These are phyloP conservation scores for Suillus hirtellus DNA, from an alignment of 768 basidiomycete species.

Conservation along the genomic window DNA sequence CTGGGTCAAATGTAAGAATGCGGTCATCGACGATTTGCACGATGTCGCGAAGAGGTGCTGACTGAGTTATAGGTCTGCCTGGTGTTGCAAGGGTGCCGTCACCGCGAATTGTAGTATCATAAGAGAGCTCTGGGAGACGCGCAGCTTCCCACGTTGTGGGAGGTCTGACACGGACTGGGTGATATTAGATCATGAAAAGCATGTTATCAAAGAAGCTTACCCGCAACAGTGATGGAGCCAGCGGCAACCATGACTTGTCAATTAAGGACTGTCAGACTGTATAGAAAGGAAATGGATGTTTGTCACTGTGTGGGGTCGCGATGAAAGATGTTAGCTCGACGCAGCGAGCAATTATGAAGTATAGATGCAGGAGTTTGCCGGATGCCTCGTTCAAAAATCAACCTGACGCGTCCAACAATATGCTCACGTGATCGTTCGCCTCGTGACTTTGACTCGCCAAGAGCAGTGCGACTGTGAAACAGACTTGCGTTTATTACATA, in stretches of 20 bases:
- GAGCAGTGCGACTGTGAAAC: background rate
- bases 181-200: constrained; percentile 15
- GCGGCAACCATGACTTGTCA: constrained; percentile 66
- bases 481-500: background rate
- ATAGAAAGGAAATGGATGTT: background rate
- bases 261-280: constrained; percentile 1
- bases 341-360: background rate
- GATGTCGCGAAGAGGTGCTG: constrained; percentile 68
- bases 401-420: constrained; percentile 2
- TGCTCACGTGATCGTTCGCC: background rate
- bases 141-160: constrained; percentile 83
- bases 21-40: constrained; percentile 93
- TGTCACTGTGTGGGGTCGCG: background rate
- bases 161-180: constrained; percentile 85
- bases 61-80: constrained; percentile 48
- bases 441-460: background rate
- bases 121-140: constrained; percentile 75
- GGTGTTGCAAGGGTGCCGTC: constrained; percentile 84
- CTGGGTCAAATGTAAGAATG: constrained; percentile 94
- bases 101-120: constrained; percentile 71
- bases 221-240: constrained; percentile 87
- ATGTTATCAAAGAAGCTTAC: constrained; percentile 39
- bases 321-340: constrained; percentile 4
- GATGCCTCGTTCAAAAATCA: constrained; percentile 5
- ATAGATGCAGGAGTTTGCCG: background rate